Evolutionary conservation across 805 yeast species (phyloP), one percentile per base, ranked within the genome.

Genomic region (Yarrowia sp.): DNA sequence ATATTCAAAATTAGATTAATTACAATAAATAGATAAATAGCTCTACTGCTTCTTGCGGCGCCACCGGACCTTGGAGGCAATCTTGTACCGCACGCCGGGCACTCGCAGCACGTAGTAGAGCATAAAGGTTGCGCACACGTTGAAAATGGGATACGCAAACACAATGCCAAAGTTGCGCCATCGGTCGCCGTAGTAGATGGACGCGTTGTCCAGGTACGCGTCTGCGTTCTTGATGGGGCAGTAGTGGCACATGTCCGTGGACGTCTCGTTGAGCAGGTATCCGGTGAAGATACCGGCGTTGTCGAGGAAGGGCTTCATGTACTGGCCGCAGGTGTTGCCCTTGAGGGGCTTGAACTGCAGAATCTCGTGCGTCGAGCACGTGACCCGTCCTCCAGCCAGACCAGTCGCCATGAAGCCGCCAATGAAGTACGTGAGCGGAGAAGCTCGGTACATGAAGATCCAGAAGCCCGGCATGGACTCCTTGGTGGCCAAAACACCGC

Each of bases 391-490:
- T 63, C 78, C 78, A 65, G 84, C 84, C 66, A 78, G 73, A 62
- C 79, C 77, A 27, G 71, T 73, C 27, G 74, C 76, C 33, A 84
- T 75, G 64, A 87, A 75, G 56, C 82, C 79, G 64, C 81, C 83
- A 62, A 87, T 75, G 70, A 85, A 82, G 68, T 88, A 88, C 0
- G 91, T 86, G 72, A 80, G 79, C 3, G 77, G 93, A 24, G 88
- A 84, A 12, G 77, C 78, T 65, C 86, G 80, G 81, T 87, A 84
- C 90, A 88, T 86, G 71, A 86, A 88, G 56, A 80, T 82, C 96
- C 94, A 88, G 77, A 88, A 88, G 1, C 88, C 84, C 8, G 93
- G 92, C 84, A 87, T 80, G 58, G 78, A 71, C 5, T 63, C 53
- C 13, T 74, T 73, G 21, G 83, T 80, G 68, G 84, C 88, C 62